A percentile compares a stretch with the other conserved stretches of the same genome.
These are phyloP conservation scores for Trichoderma orchidacearum DNA, from an alignment of 495 filamentous ascomycete species.

Conservation along the genomic window DNA sequence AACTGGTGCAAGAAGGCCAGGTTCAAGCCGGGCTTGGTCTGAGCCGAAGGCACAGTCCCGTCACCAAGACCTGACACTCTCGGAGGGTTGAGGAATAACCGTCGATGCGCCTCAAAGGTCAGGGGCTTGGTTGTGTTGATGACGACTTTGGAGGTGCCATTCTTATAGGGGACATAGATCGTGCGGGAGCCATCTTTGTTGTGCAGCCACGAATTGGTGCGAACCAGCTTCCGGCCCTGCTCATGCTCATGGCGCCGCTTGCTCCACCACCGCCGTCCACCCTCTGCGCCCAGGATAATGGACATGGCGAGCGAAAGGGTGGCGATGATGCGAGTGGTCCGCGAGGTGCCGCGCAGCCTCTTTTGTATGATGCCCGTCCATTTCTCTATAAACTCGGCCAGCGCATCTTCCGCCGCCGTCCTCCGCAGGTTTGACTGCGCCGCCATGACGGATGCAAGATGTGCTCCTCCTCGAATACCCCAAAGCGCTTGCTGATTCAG, in stretches of 20 bases:
- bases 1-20: conserved; percentile 98
- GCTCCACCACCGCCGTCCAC: conserved; percentile 59
- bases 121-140: conserved; percentile 86
- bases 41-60: conserved; percentile 68
- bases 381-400: conserved; percentile 52
- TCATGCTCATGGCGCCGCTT: conserved; percentile 61
- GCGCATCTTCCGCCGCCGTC: conserved; percentile 48
- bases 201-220: conserved; percentile 81
- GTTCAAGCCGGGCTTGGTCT: conserved; percentile 90
- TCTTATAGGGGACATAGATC: conserved; percentile 86
- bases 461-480: background rate
- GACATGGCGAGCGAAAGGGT: conserved; percentile 60
- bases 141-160: conserved; percentile 75
- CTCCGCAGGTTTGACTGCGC: conserved; percentile 71
- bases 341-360: conserved; percentile 47
- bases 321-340: conserved; percentile 54
- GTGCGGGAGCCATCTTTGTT: conserved; percentile 89
- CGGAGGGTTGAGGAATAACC: conserved; percentile 86
- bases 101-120: conserved; percentile 91
- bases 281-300: conserved; percentile 64
- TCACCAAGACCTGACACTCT: conserved; percentile 62
- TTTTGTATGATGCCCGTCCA: conserved; percentile 49
- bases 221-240: conserved; percentile 61
- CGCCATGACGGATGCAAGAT: conserved; percentile 43
- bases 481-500: background rate